Evolutionary conservation across 305 asterid genomes (phyloP), one percentile per base, ranked within the genome.

Genomic region (Nicotiana rustica): DNA sequence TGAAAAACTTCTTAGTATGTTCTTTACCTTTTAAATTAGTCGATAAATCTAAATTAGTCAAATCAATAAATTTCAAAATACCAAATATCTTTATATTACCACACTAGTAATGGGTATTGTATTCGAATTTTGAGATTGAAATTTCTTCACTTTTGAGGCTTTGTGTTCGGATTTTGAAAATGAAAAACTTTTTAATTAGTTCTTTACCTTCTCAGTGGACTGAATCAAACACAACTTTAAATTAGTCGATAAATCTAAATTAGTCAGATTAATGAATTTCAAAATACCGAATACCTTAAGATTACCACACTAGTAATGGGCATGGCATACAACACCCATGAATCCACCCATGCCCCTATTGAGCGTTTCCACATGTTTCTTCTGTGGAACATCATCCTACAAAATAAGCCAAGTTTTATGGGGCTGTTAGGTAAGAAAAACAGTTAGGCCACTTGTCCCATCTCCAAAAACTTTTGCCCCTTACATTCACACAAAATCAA

Each of bases 351-450:
- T 71, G 38, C 4, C 38, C 36, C 0, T 18, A 14, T 44, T n/a
- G 56, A 17, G 18, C 12, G 15, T 41, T 25, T 44, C 10, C 3
- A 12, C 36, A 70, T 12, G 59, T 70, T 70, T 68, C 77, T 38
- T 38, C 12, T 69, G 10, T 70, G 59, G 17, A 62, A 41, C 17
- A 18, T n/a, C n/a, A 44, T 18, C 21, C 60, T 44, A 5, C 36
- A 70, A 70, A 70, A 70, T 12, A n/a, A 41, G n/a, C 61, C 61
- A 71, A 21, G 61, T 47, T 71, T 71, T 71, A 61, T 71, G 38
- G 66, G 44, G 61, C 61, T 55, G 79, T 69, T 69, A 36, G 84
- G 80, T 81, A 36, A 64, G 80, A 18, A 56, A 36, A 31, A 52
- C 64, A 64, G 49, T 81, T 33, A 56, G 67, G 78, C 33, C n/a